Evolutionary conservation across 1,284 basidiomycete species (phyloP).

Genomic region (Coniophora puteana): DNA sequence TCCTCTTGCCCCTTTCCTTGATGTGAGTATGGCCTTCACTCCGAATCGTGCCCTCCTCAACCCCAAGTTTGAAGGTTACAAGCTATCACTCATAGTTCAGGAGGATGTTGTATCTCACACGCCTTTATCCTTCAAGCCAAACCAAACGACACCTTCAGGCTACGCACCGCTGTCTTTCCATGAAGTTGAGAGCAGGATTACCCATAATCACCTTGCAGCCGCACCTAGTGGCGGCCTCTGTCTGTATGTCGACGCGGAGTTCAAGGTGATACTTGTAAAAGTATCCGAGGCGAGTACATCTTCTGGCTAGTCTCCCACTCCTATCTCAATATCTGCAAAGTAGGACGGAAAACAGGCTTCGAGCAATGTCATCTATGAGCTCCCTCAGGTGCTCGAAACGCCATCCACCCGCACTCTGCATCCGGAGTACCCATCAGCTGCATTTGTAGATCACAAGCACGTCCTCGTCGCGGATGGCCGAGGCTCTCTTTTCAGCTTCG

Average conservation of each 20-base stretch:
- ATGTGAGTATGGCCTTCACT: constrained; percentile 31
- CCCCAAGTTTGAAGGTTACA: constrained; percentile 83
- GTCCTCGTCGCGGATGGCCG: constrained; percentile 72
- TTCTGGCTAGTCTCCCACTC: constrained; percentile 8
- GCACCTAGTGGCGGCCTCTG: constrained; percentile 43
- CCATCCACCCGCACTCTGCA: constrained; percentile 34
- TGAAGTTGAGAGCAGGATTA: constrained; percentile 81
- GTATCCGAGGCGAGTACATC: constrained; percentile 49
- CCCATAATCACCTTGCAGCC: constrained; percentile 77
- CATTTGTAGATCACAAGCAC: constrained; percentile 46
- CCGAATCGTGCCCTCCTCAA: constrained; percentile 57
- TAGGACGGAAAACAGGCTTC: constrained; percentile 52
- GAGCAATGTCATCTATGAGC: constrained; percentile 55
- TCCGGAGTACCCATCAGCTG: constrained; percentile 76
- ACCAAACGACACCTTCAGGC: constrained; percentile 60
- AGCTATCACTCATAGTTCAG: constrained; percentile 57
- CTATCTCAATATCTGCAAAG: constrained; percentile 21
- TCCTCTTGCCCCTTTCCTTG: too few relatives aligned
- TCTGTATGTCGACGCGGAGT: constrained; percentile 70
- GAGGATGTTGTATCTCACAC: constrained; percentile 50
- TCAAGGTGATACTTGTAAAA: constrained; percentile 59
- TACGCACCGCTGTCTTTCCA: constrained; percentile 64
- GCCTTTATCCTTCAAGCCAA: constrained; percentile 46
- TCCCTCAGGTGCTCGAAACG: constrained; percentile 50
- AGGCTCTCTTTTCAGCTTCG: constrained; percentile 64